Evolutionary conservation across 2,329 filamentous ascomycete species (phyloP).

Genomic region (Camptophora hylomeconis): DNA sequence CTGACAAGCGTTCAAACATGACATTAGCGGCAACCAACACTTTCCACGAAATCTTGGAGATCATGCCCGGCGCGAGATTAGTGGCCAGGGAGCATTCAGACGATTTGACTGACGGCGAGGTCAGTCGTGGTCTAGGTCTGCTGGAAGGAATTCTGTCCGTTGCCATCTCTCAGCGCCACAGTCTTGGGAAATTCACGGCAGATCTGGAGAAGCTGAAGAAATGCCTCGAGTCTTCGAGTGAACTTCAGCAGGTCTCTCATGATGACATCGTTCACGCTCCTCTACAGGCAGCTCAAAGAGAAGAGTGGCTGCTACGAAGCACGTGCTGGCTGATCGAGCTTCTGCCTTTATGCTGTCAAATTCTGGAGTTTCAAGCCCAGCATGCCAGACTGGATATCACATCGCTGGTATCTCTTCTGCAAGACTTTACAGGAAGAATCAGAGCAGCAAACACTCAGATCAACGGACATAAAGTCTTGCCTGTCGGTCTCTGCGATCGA

Average conservation of each 20-base stretch:
- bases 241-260: not conserved
- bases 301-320: too few relatives aligned
- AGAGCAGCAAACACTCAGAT: too few relatives aligned
- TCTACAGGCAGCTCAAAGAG: too few relatives aligned
- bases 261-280: too few relatives aligned
- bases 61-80: slow-evolving; percentile 55
- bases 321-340: slow-evolving; percentile 56
- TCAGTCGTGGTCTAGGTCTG: slow-evolving; percentile 65
- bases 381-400: slow-evolving; percentile 45
- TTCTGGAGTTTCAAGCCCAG: slow-evolving; percentile 55
- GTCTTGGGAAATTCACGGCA: slow-evolving; percentile 22
- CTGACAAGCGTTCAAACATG: slow-evolving; percentile 12
- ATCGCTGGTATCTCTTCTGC: too few relatives aligned
- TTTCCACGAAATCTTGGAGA: slow-evolving; percentile 66
- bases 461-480: too few relatives aligned
- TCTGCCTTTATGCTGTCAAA: slow-evolving; percentile 46
- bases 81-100: slow-evolving; percentile 63
- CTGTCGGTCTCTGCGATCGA: too few relatives aligned
- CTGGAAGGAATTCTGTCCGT: slow-evolving; percentile 69
- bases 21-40: slow-evolving; percentile 49
- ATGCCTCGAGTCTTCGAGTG: not conserved
- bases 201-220: slow-evolving; percentile 19
- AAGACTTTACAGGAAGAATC: too few relatives aligned
- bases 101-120: slow-evolving; percentile 70
- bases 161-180: slow-evolving; percentile 26